Evolutionary conservation across 257 asterid genomes (phyloP).

Genomic region (Plantago ovata): DNA sequence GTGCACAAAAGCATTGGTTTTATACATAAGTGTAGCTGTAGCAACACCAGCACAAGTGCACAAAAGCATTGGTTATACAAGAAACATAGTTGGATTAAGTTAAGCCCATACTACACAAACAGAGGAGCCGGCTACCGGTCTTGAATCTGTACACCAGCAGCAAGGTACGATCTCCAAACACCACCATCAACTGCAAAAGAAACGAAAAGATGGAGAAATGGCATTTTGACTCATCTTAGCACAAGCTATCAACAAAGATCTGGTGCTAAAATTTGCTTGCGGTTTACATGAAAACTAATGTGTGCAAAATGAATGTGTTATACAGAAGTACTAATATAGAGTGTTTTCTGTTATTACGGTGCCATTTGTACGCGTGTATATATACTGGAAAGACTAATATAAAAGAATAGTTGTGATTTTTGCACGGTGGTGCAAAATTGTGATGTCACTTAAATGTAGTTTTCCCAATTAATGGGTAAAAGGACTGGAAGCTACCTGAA

Average conservation of each 20-base stretch:
- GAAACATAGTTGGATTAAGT: too few relatives aligned
- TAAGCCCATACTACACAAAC: not conserved
- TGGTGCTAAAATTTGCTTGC: not conserved
- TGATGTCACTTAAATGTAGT: too few relatives aligned
- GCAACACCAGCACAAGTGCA: not conserved
- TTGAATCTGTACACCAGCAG: not conserved
- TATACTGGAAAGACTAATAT: too few relatives aligned
- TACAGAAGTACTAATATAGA: too few relatives aligned
- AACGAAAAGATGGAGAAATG: not conserved
- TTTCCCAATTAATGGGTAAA: too few relatives aligned
- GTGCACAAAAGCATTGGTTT: not conserved
- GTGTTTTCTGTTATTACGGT: too few relatives aligned
- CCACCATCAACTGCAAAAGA: not conserved
- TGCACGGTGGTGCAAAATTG: too few relatives aligned
- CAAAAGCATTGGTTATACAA: not conserved
- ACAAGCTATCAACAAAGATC: not conserved
- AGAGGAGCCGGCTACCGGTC: too few relatives aligned
- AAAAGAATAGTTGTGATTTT: too few relatives aligned
- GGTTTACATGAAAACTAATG: too few relatives aligned
- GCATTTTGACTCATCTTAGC: not conserved
- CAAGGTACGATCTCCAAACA: not conserved
- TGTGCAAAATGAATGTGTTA: too few relatives aligned
- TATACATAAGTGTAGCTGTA: not conserved
- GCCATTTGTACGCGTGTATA: too few relatives aligned
- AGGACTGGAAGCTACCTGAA: conserved; percentile 24